phyloP scores from a whole-genome alignment of 1,139 yeast species.

The Debaryomyces sp. region DNA sequence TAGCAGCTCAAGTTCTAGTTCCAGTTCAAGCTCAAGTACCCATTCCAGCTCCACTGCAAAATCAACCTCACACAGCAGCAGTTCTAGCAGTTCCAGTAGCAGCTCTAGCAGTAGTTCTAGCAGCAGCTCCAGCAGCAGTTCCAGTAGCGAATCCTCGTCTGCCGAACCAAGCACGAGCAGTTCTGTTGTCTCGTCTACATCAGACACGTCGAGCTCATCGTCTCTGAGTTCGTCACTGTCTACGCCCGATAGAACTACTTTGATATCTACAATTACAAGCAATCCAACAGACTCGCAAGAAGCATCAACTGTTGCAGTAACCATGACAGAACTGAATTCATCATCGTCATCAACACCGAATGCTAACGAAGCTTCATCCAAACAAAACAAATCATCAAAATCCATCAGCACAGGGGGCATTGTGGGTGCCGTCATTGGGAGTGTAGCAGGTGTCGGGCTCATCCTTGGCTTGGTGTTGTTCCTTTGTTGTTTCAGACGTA shows the following conservation, averaged over 20 bases:
- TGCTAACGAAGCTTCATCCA: constrained; percentile 10
- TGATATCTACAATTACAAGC: constrained; percentile 26
- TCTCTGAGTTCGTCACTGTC: constrained; percentile 11
- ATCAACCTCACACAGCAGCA: neutral
- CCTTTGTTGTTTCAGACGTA: constrained; percentile 45
- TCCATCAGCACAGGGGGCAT: constrained; percentile 64
- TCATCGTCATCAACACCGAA: constrained; percentile 17
- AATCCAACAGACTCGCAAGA: constrained; percentile 22
- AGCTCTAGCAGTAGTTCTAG: neutral
- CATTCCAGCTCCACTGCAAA: neutral
- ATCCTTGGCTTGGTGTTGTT: constrained; percentile 41
- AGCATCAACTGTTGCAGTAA: constrained; percentile 27
- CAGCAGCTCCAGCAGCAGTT: neutral
- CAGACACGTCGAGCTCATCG: constrained; percentile 13
- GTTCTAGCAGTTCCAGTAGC: neutral
- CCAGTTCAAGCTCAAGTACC: neutral
- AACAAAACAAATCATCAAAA: constrained; percentile 17
- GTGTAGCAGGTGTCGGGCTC: constrained; percentile 51
- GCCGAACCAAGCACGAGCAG: constrained; percentile 3
- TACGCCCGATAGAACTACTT: constrained; percentile 13
- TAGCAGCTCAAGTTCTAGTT: constrained; percentile 7
- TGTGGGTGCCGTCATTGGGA: constrained; percentile 74
- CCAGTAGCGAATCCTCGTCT: neutral
- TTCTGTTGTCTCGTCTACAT: neutral
- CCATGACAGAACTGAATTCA: constrained; percentile 20